A percentile compares a stretch with the other conserved stretches of the same genome.
phyloP scores from a whole-genome alignment of 371 early-diverging fungal genomes.

The Mucor piriformis region DNA sequence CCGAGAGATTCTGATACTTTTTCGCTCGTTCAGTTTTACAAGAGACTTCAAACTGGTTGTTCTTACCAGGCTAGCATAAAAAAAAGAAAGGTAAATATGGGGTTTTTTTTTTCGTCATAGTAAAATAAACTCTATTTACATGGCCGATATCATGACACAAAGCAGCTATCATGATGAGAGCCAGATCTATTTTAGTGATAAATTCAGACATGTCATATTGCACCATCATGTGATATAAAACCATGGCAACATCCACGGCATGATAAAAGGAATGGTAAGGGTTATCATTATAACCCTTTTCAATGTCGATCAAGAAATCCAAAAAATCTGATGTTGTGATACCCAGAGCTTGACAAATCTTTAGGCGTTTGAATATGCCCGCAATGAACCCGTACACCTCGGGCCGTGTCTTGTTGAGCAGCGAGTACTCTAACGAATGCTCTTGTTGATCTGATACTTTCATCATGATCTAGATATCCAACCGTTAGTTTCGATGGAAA shows the following conservation, averaged over 20 bases:
- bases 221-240: conserved; percentile 73
- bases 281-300: conserved; percentile 72
- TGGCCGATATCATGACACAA: conserved; percentile 92
- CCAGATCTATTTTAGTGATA: conserved; percentile 67
- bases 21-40: conserved; percentile 73
- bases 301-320: conserved; percentile 81
- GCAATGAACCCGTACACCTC: conserved; percentile 73
- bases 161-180: conserved; percentile 76
- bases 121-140: conserved; percentile 54
- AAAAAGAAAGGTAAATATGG: not conserved
- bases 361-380: conserved; percentile 67
- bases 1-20: conserved; percentile 71
- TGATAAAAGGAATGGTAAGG: conserved; percentile 92
- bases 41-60: conserved; percentile 87
- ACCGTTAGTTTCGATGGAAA: not conserved
- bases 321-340: conserved; percentile 67
- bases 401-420: conserved; percentile 66
- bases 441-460: conserved; percentile 38
- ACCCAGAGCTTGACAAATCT: conserved; percentile 57
- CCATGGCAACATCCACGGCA: conserved; percentile 83
- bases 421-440: conserved; percentile 57
- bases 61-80: conserved; percentile 79
- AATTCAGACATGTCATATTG: conserved; percentile 63
- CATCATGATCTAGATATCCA: conserved; percentile 38
- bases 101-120: too few relatives aligned